These are phyloP conservation scores for Toxicodendron radicans DNA, from an alignment of 345 rosid genomes.

Conservation along the genomic window DNA sequence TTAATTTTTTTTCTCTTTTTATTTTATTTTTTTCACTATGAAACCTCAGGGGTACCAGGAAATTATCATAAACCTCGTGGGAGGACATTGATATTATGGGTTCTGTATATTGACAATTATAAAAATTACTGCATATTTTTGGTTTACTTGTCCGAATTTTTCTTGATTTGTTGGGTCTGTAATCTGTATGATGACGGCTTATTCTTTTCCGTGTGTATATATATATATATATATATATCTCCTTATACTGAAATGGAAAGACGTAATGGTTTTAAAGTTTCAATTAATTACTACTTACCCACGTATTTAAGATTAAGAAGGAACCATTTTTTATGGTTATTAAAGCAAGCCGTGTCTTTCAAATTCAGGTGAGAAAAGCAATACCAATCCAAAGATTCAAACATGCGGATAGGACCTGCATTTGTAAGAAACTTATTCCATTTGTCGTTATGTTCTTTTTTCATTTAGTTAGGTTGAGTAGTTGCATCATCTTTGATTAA, in stretches of 20 bases:
- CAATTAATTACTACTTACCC: too few relatives aligned
- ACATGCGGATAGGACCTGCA: background rate
- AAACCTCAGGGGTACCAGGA: too few relatives aligned
- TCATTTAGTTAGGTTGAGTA: constrained; percentile 23
- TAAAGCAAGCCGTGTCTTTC: background rate
- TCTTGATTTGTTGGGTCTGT: background rate
- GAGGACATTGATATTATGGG: too few relatives aligned
- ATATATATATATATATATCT: background rate
- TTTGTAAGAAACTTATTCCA: background rate
- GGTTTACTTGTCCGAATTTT: background rate
- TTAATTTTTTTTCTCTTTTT: background rate
- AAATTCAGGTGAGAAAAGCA: background rate
- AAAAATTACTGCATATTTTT: background rate
- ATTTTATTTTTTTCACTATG: background rate
- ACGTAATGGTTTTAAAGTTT: too few relatives aligned
- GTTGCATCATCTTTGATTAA: constrained; percentile 50
- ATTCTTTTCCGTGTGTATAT: background rate
- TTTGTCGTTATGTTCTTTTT: background rate
- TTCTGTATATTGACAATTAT: too few relatives aligned
- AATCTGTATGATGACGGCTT: too few relatives aligned
- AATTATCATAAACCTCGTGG: too few relatives aligned
- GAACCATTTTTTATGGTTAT: too few relatives aligned
- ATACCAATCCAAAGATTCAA: background rate
- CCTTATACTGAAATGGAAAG: too few relatives aligned
- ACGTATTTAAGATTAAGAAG: too few relatives aligned